These are phyloP conservation scores for Helminthosporium solani DNA, from an alignment of 2,329 filamentous ascomycete genomes.

Conservation along the genomic window DNA sequence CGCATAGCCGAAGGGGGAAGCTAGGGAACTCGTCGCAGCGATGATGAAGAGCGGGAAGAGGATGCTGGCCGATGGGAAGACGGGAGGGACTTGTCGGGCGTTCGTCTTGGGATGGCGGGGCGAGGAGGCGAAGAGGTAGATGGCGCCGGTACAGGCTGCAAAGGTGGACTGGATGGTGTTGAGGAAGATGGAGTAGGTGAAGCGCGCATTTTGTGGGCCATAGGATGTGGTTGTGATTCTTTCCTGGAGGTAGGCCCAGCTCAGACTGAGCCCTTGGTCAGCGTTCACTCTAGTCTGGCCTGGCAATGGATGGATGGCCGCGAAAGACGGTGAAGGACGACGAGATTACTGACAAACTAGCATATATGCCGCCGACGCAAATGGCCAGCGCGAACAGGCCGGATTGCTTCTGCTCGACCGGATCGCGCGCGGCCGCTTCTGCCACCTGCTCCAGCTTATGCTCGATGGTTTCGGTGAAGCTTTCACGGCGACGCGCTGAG, in stretches of 20 bases:
- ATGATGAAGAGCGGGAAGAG: conserved; percentile 79
- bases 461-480: conserved; percentile 29
- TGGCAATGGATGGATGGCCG: too few species aligned
- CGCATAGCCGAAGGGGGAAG: conserved; percentile 94
- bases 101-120: conserved; percentile 49
- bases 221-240: conserved; percentile 93
- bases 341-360: conserved; percentile 71
- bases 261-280: conserved; percentile 58
- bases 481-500: conserved; percentile 26
- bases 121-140: conserved; percentile 71
- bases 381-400: conserved; percentile 75
- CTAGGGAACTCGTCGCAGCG: conserved; percentile 81
- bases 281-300: conserved; percentile 1
- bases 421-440: conserved; percentile 33
- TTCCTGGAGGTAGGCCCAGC: conserved; percentile 96
- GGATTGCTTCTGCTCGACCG: conserved; percentile 44
- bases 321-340: too few species aligned
- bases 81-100: conserved; percentile 47
- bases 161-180: conserved; percentile 94
- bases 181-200: conserved; percentile 91
- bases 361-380: conserved; percentile 94
- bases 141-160: conserved; percentile 75
- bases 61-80: conserved; percentile 77
- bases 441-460: conserved; percentile 34
- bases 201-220: conserved; percentile 64